Evolutionary conservation across 768 basidiomycete species (phyloP).

Genomic region (Lactarius hengduanensis): DNA sequence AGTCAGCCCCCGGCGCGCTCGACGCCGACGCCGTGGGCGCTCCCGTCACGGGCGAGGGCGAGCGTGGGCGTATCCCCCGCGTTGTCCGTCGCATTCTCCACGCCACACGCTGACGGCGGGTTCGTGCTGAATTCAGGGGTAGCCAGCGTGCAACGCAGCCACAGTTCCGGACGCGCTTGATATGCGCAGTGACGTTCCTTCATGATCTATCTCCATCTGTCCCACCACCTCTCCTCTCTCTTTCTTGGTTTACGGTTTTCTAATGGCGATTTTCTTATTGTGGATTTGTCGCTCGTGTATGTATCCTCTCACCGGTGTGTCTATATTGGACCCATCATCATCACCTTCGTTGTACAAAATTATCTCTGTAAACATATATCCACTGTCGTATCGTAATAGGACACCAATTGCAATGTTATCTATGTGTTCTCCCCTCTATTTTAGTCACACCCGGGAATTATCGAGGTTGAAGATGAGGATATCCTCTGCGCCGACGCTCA

Average conservation of each 20-base stretch:
- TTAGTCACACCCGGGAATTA: conserved; percentile 84
- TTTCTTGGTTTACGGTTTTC: conserved; percentile 15
- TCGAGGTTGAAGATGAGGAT: conserved; percentile 85
- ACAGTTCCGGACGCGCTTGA: conserved; percentile 15
- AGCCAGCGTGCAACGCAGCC: conserved; percentile 6
- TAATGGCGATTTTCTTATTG: conserved; percentile 16
- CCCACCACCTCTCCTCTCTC: background rate
- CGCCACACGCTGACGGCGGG: conserved; percentile 18
- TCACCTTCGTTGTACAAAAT: conserved; percentile 9
- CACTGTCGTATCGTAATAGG: conserved; percentile 10
- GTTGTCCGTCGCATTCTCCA: conserved; percentile 18
- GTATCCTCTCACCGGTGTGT: conserved; percentile 4
- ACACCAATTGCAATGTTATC: conserved; percentile 9
- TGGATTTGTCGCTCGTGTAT: conserved; percentile 6
- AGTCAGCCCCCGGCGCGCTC: conserved; percentile 26
- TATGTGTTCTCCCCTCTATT: background rate
- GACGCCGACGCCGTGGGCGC: conserved; percentile 22
- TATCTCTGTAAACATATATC: conserved; percentile 8
- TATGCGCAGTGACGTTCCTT: background rate
- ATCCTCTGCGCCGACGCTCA: conserved; percentile 84
- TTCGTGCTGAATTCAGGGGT: conserved; percentile 21
- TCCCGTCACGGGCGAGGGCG: conserved; percentile 17
- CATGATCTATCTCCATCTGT: conserved; percentile 12
- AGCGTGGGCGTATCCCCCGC: conserved; percentile 25
- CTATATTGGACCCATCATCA: background rate